phyloP scores from a whole-genome alignment of 73 alveolate genomes.

The Paramecium pentaurelia region DNA sequence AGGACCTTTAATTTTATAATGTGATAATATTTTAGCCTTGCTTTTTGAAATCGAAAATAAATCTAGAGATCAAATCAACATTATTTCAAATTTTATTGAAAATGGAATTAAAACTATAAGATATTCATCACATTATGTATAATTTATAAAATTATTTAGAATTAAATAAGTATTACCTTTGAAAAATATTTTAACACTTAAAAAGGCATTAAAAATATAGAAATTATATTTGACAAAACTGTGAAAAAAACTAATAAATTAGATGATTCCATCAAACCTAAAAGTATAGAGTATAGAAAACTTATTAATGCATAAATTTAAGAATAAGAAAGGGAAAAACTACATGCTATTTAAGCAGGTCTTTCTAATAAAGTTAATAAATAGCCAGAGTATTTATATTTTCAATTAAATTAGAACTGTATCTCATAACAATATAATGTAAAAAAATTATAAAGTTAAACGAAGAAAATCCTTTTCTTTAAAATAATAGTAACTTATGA shows the following conservation, averaged over 20 bases:
- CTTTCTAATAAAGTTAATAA: background rate
- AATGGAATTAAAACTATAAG: slow-evolving; percentile 32
- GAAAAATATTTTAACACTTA: background rate
- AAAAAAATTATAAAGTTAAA: background rate
- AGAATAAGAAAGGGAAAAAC: slow-evolving; percentile 10
- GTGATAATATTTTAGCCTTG: background rate
- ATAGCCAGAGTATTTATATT: slow-evolving; percentile 44
- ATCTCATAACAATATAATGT: background rate
- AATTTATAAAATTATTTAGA: background rate
- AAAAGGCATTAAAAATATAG: background rate
- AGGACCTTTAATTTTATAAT: slow-evolving; percentile 53
- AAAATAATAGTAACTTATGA: background rate
- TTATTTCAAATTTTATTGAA: slow-evolving; percentile 12
- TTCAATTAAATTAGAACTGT: background rate
- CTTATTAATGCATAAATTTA: background rate
- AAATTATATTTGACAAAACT: background rate
- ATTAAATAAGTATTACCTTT: background rate
- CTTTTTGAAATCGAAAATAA: slow-evolving; percentile 18
- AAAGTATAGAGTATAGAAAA: background rate
- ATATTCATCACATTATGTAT: slow-evolving; percentile 2
- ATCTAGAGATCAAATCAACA: background rate
- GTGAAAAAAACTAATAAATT: background rate
- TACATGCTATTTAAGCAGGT: slow-evolving; percentile 15
- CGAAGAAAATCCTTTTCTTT: background rate
- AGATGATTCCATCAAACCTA: background rate